phyloP scores from a whole-genome alignment of 495 filamentous ascomycete species.

The Baudoinia panamericana region DNA sequence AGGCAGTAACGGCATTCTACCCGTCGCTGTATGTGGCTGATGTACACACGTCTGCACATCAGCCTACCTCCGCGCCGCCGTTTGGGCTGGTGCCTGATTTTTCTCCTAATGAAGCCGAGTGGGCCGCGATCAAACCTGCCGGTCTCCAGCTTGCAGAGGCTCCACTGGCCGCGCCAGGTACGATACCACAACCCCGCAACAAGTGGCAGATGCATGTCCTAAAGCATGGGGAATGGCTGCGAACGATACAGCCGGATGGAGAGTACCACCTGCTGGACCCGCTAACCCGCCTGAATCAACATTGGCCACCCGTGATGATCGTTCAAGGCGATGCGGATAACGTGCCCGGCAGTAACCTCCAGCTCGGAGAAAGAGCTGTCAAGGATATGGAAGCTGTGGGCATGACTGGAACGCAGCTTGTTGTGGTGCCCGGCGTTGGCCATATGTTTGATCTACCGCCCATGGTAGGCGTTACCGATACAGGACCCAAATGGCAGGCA shows the following conservation, averaged over 20 bases:
- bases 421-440: constrained; percentile 6
- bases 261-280: constrained; percentile 6
- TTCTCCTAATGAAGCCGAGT: constrained; percentile 4
- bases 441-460: constrained; percentile 14
- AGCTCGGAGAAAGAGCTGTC: constrained; percentile 2
- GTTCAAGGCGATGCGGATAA: constrained; percentile 12
- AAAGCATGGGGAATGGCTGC: constrained; percentile 9
- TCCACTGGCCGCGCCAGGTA: constrained; percentile 1
- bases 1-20: constrained; percentile 14
- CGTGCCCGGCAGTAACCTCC: constrained; percentile 4
- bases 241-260: constrained; percentile 9
- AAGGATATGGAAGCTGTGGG: constrained; percentile 4
- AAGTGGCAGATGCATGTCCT: constrained; percentile 13
- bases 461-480: constrained; percentile 5
- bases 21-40: constrained; percentile 6
- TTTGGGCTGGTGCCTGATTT: constrained; percentile 8
- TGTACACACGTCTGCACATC: neutral
- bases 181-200: constrained; percentile 7
- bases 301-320: constrained; percentile 13
- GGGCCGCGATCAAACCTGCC: neutral
- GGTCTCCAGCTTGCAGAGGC: constrained; percentile 4
- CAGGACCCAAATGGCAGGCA: constrained; percentile 11
- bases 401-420: constrained; percentile 6
- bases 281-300: constrained; percentile 3
- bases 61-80: constrained; percentile 7